phyloP scores from a whole-genome alignment of 2,329 filamentous ascomycete genomes.

The Aspergillus sp. region DNA sequence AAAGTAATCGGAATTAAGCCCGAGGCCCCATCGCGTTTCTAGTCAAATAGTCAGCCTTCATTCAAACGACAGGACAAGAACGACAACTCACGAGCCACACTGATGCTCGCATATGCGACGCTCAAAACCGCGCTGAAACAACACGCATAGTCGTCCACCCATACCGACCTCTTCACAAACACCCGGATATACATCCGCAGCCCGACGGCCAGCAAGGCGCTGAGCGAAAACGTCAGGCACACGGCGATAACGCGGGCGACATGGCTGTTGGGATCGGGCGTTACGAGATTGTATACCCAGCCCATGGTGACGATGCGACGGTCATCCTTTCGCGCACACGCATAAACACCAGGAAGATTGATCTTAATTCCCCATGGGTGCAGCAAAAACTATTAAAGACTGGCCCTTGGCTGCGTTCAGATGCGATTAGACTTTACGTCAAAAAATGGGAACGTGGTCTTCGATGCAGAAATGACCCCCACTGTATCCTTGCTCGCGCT shows the following conservation, averaged over 20 bases:
- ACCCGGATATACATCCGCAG: slow-evolving; percentile 25
- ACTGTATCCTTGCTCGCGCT: too few species aligned
- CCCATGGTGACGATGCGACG: slow-evolving; percentile 16
- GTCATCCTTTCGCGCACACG: background rate
- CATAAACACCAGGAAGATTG: too few species aligned
- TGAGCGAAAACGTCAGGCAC: slow-evolving; percentile 19
- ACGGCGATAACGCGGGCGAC: slow-evolving; percentile 21
- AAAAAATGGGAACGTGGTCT: too few species aligned
- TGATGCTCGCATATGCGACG: slow-evolving; percentile 15
- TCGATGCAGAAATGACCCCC: too few species aligned
- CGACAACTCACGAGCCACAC: slow-evolving; percentile 20
- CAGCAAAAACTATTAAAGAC: too few species aligned
- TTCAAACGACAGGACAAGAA: background rate
- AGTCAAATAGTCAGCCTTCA: background rate
- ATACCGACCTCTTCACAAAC: slow-evolving; percentile 14
- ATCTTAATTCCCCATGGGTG: too few species aligned
- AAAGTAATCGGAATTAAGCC: slow-evolving; percentile 16
- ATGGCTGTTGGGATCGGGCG: slow-evolving; percentile 19
- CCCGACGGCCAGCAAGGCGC: slow-evolving; percentile 20
- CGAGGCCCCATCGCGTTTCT: slow-evolving; percentile 30
- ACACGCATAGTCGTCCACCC: slow-evolving; percentile 28
- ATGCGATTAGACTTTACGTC: too few species aligned
- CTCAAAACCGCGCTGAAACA: slow-evolving; percentile 19
- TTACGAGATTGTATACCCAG: slow-evolving; percentile 29
- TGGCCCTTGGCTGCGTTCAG: too few species aligned